Evolutionary conservation across 1,284 basidiomycete species (phyloP), one percentile per base, ranked within the genome.

Genomic region (Sanghuangporus sanghuang): DNA sequence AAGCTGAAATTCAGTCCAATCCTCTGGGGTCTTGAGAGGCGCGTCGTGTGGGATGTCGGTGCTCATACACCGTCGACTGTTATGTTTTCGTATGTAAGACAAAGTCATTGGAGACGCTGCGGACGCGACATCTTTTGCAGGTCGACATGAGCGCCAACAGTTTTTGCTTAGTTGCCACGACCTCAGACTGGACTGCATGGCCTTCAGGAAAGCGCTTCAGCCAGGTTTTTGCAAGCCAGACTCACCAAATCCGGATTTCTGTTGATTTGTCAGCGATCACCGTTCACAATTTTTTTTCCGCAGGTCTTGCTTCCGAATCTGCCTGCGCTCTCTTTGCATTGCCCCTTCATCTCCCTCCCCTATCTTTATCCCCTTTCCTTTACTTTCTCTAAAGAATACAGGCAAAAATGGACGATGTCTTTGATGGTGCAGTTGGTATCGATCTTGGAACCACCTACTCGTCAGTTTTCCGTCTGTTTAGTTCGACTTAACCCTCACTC

Each of bases 351-450:
- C 64, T 46, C 11, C 57, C 71, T 67, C 69, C 69, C 16, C 70
- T 65, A 59, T 57, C 48, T 67, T 18, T n/a, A 46, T 46, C 58
- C 69, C 68, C 67, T 68, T 64, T 64, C 50, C 62, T 59, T 56
- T 67, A 68, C 68, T 64, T 57, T 46, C 70, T 71, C 69, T 66
- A 61, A 67, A 60, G 63, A 57, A 50, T 16, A 67, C 69, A 78
- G 44, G 21, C 82, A 84, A 92, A 89, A 88, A 92, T 92, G 85
- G 95, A 96, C 76, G 95, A 96, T 81, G 77, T 91, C 74, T 98
- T 91, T 80, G 93, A 96, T 76, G 95, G 96, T 79, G 96, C 96
- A 77, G 85, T 97, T 80, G 95, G 95, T 79, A 96, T 97, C 76
- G 94, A 92, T 79, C 87, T 92, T 71, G 92, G 92, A 71, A 94